phyloP scores from a whole-genome alignment of 106 monocot genomes.

The Platanthera guangdongensis region DNA sequence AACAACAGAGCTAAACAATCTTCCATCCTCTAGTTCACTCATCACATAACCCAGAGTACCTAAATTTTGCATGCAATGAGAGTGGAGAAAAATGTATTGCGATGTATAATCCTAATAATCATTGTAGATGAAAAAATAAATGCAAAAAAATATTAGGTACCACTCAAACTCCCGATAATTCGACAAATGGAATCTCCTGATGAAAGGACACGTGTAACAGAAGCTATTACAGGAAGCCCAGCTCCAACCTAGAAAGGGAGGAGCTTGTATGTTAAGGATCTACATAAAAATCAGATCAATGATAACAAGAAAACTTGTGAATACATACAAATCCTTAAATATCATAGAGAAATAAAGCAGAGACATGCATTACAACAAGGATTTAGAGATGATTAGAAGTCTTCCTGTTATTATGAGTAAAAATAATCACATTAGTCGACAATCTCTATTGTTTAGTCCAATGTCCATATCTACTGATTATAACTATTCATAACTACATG shows the following conservation, averaged over 20 bases:
- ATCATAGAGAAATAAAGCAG: neutral
- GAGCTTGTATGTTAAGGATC: neutral
- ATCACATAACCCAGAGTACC: slow-evolving; percentile 99
- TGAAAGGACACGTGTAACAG: slow-evolving; percentile 66
- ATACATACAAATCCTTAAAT: neutral
- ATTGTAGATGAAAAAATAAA: neutral
- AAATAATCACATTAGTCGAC: neutral
- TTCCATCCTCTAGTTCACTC: slow-evolving; percentile 93
- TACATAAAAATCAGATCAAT: slow-evolving; percentile 7
- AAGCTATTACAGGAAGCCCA: slow-evolving; percentile 92
- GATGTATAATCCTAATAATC: neutral
- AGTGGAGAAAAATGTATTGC: neutral
- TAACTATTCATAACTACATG: neutral
- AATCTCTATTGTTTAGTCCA: neutral
- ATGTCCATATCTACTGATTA: neutral
- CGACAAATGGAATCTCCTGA: slow-evolving; percentile 82
- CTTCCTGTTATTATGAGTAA: neutral
- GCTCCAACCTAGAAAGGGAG: slow-evolving; percentile 74
- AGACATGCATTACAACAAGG: neutral
- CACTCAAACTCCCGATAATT: slow-evolving; percentile 92
- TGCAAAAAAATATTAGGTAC: slow-evolving; percentile 24
- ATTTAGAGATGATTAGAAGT: neutral
- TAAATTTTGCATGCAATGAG: slow-evolving; percentile 14
- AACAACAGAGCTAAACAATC: slow-evolving; percentile 78
- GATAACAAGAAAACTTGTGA: neutral